Evolutionary conservation across 768 basidiomycete species (phyloP), one percentile per base, ranked within the genome.

Genomic region (Boletus insuetus): DNA sequence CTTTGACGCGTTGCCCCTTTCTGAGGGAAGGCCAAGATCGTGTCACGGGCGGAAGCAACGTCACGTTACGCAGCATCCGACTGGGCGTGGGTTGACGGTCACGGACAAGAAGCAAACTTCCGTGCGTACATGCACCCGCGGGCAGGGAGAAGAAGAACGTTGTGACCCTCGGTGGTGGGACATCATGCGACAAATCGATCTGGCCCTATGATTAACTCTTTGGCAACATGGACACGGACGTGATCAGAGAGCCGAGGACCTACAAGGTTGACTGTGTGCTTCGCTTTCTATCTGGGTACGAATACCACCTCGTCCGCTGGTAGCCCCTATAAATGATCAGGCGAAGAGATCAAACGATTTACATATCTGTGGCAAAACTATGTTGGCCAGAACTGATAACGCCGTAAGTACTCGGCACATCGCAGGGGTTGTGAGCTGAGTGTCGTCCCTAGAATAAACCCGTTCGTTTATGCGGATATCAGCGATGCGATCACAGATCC

Each of bases 51-150:
- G 82, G 85, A 5, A 77, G 64, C 39, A 85, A 85, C 51, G 80
- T 86, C 42, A 85, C 82, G 11, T 64, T 87, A 8, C 72, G 80
- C 26, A 82, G 85, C 0, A 78, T 64, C 81, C 0, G 55, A 80
- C 4, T 82, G 81, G 81, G 84, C 84, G n/a, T 86, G 83, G 83
- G 76, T 86, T 0, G 79, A 85, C 58, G 80, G 73, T 2, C 79
- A 85, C 48, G 84, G 84, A 2, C 82, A 84, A 69, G 74, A 74
- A 32, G 80, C 79, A 53, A 47, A 71, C 35, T 17, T 29, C 19
- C 49, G 26, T 39, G 31, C 35, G 24, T 9, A n/a, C 40, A 24
- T 24, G 22, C 22, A 24, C 24, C 24, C 34, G 14, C 16, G 19
- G n/a, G 13, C n/a, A 11, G 19, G 22, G 32, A 34, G 1, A 29